These are phyloP conservation scores for Backusella tarrabulga DNA, from an alignment of 192 early-diverging fungal genomes.

Conservation along the genomic window DNA sequence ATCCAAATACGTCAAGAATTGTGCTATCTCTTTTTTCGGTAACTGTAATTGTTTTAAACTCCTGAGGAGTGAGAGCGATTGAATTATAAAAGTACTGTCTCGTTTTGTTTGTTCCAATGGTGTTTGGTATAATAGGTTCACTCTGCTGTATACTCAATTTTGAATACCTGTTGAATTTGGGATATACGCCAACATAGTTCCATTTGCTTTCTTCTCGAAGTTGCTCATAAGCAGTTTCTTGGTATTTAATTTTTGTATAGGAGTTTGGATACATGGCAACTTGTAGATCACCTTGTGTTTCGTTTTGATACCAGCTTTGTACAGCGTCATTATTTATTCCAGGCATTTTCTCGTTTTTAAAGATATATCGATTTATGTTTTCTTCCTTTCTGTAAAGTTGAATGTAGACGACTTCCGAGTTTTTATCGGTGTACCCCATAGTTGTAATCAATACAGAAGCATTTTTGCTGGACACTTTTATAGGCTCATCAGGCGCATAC, in stretches of 20 bases:
- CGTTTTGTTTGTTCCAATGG: too few species aligned
- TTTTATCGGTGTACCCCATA: not conserved
- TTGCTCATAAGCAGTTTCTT: not conserved
- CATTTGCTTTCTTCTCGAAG: not conserved
- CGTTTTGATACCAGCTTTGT: not conserved
- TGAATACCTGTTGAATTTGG: not conserved
- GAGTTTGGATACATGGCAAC: not conserved
- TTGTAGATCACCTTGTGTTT: not conserved
- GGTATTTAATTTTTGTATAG: not conserved
- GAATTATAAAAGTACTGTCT: not conserved
- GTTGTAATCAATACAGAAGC: not conserved
- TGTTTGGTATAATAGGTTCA: not conserved
- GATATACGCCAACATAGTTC: not conserved
- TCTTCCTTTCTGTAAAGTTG: not conserved
- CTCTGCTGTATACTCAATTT: not conserved
- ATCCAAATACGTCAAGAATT: not conserved
- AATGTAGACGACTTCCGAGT: not conserved
- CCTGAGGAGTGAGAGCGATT: not conserved
- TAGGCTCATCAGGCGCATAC: not conserved
- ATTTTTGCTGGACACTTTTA: not conserved
- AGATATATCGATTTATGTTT: not conserved
- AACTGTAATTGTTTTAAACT: not conserved
- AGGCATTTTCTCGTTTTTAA: not conserved
- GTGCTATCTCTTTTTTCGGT: constrained; percentile 12
- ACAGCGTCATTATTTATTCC: not conserved